Percentiles rank a stretch among this genome's conserved stretches.
Evolutionary conservation across 1,284 basidiomycete species (phyloP).

Genomic region (Meira nashicola): DNA sequence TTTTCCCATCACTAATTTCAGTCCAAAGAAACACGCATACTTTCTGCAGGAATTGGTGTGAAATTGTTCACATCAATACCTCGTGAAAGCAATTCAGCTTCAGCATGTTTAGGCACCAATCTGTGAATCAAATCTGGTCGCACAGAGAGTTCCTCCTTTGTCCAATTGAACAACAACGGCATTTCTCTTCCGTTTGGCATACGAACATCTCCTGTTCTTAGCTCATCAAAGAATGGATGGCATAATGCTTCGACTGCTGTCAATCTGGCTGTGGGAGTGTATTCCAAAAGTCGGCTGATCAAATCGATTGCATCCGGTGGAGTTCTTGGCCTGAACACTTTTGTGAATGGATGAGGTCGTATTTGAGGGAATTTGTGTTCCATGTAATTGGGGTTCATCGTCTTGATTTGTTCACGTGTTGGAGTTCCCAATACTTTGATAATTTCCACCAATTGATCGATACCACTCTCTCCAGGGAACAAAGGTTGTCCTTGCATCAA

Average conservation of each 20-base stretch:
- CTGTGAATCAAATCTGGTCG: conserved; percentile 87
- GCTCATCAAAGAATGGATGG: conserved; percentile 96
- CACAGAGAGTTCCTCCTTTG: conserved; percentile 90
- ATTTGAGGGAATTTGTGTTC: conserved; percentile 99
- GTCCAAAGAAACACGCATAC: conserved; percentile 51
- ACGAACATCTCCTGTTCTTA: conserved; percentile 70
- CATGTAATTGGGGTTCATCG: conserved; percentile 99
- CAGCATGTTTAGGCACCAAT: conserved; percentile 83
- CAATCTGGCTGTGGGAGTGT: conserved; percentile 87
- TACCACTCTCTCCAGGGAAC: conserved; percentile 98
- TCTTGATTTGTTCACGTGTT: conserved; percentile 98
- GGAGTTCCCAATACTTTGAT: conserved; percentile 99
- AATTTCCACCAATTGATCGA: conserved; percentile 98
- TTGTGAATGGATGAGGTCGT: conserved; percentile 64
- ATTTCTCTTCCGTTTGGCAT: conserved; percentile 97
- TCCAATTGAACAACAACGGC: conserved; percentile 91
- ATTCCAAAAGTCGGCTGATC: conserved; percentile 89
- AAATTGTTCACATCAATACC: conserved; percentile 86
- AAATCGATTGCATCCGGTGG: conserved; percentile 92
- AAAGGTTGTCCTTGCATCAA: conserved; percentile 97
- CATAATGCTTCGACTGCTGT: conserved; percentile 76
- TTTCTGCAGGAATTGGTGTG: conserved; percentile 54
- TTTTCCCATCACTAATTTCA: conserved; percentile 28
- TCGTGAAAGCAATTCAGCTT: conserved; percentile 77
- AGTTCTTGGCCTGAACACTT: conserved; percentile 98